A percentile compares a stretch with the other conserved stretches of the same genome.
These are phyloP conservation scores for Clarireedia hainanense DNA, from an alignment of 2,329 filamentous ascomycete genomes.

Conservation along the genomic window DNA sequence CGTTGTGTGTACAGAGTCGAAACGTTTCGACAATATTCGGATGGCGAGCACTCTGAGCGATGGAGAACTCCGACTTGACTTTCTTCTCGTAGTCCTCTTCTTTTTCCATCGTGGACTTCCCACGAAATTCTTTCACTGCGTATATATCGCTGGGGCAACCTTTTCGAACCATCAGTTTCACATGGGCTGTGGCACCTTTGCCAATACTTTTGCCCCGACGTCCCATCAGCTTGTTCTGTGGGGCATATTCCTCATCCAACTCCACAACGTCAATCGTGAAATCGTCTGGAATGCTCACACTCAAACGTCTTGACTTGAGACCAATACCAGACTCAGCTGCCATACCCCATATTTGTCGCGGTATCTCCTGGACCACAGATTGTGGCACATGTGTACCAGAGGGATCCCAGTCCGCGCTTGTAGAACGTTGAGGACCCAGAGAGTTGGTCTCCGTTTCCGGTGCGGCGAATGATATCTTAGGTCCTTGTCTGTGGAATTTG, in stretches of 20 bases:
- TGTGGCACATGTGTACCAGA: background rate
- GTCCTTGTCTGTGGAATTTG: slow-evolving; percentile 12
- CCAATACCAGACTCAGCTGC: slow-evolving; percentile 64
- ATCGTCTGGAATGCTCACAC: slow-evolving; percentile 64
- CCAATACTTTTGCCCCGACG: slow-evolving; percentile 69
- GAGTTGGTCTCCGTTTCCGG: slow-evolving; percentile 10
- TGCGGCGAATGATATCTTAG: slow-evolving; percentile 15
- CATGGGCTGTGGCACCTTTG: slow-evolving; percentile 75
- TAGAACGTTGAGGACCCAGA: slow-evolving; percentile 10
- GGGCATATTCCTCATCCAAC: slow-evolving; percentile 62
- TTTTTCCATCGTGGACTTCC: slow-evolving; percentile 61
- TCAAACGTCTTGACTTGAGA: slow-evolving; percentile 71
- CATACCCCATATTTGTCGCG: slow-evolving; percentile 47
- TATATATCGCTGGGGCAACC: slow-evolving; percentile 56
- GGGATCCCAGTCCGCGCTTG: slow-evolving; percentile 23
- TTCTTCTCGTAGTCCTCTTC: slow-evolving; percentile 75
- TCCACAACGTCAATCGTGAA: slow-evolving; percentile 65
- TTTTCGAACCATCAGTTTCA: slow-evolving; percentile 71
- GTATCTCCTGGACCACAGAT: slow-evolving; percentile 22
- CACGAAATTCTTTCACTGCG: slow-evolving; percentile 82
- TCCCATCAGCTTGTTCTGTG: slow-evolving; percentile 61
- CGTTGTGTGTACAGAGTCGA: slow-evolving; percentile 60
- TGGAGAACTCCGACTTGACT: slow-evolving; percentile 85
- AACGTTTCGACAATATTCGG: slow-evolving; percentile 81
- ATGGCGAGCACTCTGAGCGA: slow-evolving; percentile 77